Evolutionary conservation across 371 early-diverging fungal species (phyloP).

Genomic region (Mortierella sp.): DNA sequence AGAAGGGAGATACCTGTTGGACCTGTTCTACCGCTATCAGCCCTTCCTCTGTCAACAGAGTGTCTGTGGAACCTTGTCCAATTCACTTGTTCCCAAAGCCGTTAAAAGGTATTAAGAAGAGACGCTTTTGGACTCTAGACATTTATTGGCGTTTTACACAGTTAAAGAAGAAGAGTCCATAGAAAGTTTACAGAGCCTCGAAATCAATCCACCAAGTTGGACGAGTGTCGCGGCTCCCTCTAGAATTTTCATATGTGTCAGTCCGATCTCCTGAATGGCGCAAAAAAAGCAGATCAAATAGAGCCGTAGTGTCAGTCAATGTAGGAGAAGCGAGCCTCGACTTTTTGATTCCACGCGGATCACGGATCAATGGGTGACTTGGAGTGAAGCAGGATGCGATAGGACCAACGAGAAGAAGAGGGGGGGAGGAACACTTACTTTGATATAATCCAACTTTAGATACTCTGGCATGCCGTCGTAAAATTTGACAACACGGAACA

Average conservation of each 20-base stretch:
- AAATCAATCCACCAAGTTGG: conserved; percentile 85
- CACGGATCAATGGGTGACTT: too few species aligned
- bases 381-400: not conserved
- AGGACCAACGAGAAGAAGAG: not conserved
- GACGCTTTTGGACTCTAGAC: too few species aligned
- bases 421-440: conserved; percentile 57
- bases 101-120: too few species aligned
- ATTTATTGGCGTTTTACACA: conserved; percentile 4
- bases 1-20: too few species aligned
- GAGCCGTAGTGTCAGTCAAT: too few species aligned
- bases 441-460: conserved; percentile 83
- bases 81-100: too few species aligned
- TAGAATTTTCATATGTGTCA: conserved; percentile 85
- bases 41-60: too few species aligned
- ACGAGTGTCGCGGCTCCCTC: conserved; percentile 84
- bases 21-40: too few species aligned
- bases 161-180: conserved; percentile 35
- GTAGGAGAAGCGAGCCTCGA: not conserved
- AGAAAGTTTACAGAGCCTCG: conserved; percentile 67
- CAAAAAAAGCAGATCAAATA: not conserved
- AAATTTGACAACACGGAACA: conserved; percentile 88
- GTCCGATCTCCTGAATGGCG: conserved; percentile 80
- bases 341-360: too few species aligned
- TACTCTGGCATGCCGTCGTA: conserved; percentile 73
- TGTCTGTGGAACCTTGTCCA: too few species aligned